phyloP scores from a whole-genome alignment of 176 grass and related monocot species.

The Alopecurus myosuroides region DNA sequence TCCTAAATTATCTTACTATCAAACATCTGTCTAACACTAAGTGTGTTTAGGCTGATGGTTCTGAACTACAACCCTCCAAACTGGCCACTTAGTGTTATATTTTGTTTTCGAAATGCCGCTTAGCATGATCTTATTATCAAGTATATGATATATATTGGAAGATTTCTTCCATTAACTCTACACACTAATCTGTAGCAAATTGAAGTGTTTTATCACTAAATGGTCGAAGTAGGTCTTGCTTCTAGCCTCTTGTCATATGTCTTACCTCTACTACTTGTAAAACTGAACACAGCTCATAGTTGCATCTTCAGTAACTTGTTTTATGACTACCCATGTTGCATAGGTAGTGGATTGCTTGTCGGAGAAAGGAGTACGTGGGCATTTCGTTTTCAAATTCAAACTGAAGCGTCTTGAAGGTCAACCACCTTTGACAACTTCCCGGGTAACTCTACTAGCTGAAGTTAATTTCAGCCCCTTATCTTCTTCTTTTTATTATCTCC shows the following conservation, averaged over 20 bases:
- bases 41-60: conserved; percentile 9
- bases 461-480: not conserved
- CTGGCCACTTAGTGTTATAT: not conserved
- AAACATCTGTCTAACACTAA: not conserved
- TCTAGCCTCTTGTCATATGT: not conserved
- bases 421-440: conserved; percentile 50
- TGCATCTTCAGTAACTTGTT: conserved; percentile 9
- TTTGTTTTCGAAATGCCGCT: not conserved
- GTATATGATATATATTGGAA: not conserved
- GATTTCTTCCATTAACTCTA: not conserved
- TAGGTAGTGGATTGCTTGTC: conserved; percentile 51
- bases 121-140: conserved; percentile 7
- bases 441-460: conserved; percentile 27
- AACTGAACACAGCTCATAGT: not conserved
- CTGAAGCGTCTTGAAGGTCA: conserved; percentile 70
- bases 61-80: not conserved
- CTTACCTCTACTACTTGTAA: not conserved
- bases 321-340: conserved; percentile 17
- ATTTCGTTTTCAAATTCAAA: conserved; percentile 61
- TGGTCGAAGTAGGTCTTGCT: not conserved
- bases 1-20: conserved; percentile 1
- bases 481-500: not conserved
- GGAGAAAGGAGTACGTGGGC: conserved; percentile 39
- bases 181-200: not conserved
- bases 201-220: not conserved